phyloP scores from a whole-genome alignment of 192 early-diverging fungal genomes.

The Anaeromyces robustus region DNA sequence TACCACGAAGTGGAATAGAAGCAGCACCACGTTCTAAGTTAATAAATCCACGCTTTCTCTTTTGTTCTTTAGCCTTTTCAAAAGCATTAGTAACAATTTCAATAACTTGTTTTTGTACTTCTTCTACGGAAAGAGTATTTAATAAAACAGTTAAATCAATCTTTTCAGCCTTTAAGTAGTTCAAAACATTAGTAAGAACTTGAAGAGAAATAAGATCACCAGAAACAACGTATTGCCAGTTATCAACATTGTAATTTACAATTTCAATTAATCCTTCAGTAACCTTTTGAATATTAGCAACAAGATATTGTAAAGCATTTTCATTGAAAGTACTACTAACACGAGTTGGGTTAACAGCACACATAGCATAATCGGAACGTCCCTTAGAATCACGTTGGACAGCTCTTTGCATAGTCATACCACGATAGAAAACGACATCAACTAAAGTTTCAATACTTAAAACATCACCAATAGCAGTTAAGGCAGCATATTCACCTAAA shows the following conservation, averaged over 20 bases:
- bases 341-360: slow-evolving; percentile 81
- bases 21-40: slow-evolving; percentile 71
- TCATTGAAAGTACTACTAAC: slow-evolving; percentile 74
- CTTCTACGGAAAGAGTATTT: slow-evolving; percentile 66
- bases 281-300: slow-evolving; percentile 63
- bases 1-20: slow-evolving; percentile 77
- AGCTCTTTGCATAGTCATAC: slow-evolving; percentile 95
- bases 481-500: slow-evolving; percentile 87
- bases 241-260: slow-evolving; percentile 96
- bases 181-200: slow-evolving; percentile 62
- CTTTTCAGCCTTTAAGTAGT: slow-evolving; percentile 73
- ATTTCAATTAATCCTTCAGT: slow-evolving; percentile 73
- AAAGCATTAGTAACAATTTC: slow-evolving; percentile 59
- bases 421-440: slow-evolving; percentile 89
- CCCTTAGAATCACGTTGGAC: slow-evolving; percentile 61
- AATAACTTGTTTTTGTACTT: slow-evolving; percentile 64
- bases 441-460: slow-evolving; percentile 68
- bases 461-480: slow-evolving; percentile 75
- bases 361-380: slow-evolving; percentile 88
- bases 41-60: slow-evolving; percentile 38
- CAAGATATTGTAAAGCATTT: slow-evolving; percentile 65
- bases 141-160: slow-evolving; percentile 74
- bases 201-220: slow-evolving; percentile 72
- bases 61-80: slow-evolving; percentile 48
- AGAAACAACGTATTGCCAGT: slow-evolving; percentile 89